These are phyloP conservation scores for Apiospora marii DNA, from an alignment of 2,329 filamentous ascomycete genomes.

Conservation along the genomic window DNA sequence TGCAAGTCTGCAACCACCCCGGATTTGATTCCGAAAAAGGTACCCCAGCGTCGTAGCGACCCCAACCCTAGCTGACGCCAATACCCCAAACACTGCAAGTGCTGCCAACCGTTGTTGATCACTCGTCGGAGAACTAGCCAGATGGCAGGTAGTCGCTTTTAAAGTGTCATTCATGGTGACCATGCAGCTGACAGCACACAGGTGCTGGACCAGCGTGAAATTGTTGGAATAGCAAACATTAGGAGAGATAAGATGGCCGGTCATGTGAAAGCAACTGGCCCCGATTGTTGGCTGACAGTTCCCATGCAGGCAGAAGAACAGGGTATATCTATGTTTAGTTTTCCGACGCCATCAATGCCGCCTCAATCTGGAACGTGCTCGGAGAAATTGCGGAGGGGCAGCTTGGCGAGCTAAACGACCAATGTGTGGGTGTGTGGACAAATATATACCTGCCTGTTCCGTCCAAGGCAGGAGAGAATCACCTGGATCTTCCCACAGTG, in stretches of 20 bases:
- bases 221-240: too few relatives aligned
- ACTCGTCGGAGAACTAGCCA: neutral
- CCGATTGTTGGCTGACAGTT: neutral
- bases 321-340: neutral
- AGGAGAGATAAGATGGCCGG: neutral
- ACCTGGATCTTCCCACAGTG: too few relatives aligned
- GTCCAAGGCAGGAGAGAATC: neutral
- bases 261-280: too few relatives aligned
- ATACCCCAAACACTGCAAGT: neutral
- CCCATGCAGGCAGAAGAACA: neutral
- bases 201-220: neutral
- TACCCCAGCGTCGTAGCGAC: neutral
- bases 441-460: neutral
- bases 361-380: neutral
- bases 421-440: too few relatives aligned
- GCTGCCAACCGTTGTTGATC: neutral
- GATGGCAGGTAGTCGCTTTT: neutral
- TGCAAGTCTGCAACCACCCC: neutral
- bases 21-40: conserved; percentile 1
- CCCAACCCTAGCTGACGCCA: neutral
- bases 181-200: neutral
- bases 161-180: neutral
- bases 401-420: neutral
- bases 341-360: neutral
- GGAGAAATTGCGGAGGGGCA: neutral